Percentiles rank a stretch among this genome's conserved stretches.
phyloP scores from a whole-genome alignment of 1,139 yeast species.

The Blastobotrys proliferans region DNA sequence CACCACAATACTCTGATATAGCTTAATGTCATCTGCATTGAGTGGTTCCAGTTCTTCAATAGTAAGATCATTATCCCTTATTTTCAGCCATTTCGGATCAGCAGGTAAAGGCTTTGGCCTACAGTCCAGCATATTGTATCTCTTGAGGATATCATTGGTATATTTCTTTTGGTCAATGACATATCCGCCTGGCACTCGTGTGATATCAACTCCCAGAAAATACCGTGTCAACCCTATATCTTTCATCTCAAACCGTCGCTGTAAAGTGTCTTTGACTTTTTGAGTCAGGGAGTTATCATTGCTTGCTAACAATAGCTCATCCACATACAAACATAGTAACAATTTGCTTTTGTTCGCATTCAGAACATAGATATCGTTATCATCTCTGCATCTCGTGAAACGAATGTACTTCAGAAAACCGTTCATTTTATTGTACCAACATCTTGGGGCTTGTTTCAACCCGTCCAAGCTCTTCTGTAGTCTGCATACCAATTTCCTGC shows the following conservation, averaged over 20 bases:
- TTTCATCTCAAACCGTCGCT: not conserved
- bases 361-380: not conserved
- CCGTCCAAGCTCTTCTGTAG: conserved; percentile 16
- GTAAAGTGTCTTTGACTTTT: not conserved
- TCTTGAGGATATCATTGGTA: not conserved
- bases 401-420: not conserved
- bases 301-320: not conserved
- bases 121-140: not conserved
- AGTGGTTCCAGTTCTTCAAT: not conserved
- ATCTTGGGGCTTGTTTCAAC: not conserved
- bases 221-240: not conserved
- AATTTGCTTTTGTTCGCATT: not conserved
- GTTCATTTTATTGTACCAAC: not conserved
- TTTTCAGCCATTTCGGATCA: not conserved
- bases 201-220: not conserved
- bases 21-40: not conserved
- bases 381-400: not conserved
- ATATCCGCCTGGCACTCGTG: not conserved
- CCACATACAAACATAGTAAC: not conserved
- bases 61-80: too few relatives aligned
- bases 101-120: not conserved
- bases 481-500: conserved; percentile 15
- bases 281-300: not conserved
- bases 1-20: not conserved
- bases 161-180: not conserved